Evolutionary conservation across 371 early-diverging fungal genomes (phyloP).

Genomic region (Mucor mucedo): DNA sequence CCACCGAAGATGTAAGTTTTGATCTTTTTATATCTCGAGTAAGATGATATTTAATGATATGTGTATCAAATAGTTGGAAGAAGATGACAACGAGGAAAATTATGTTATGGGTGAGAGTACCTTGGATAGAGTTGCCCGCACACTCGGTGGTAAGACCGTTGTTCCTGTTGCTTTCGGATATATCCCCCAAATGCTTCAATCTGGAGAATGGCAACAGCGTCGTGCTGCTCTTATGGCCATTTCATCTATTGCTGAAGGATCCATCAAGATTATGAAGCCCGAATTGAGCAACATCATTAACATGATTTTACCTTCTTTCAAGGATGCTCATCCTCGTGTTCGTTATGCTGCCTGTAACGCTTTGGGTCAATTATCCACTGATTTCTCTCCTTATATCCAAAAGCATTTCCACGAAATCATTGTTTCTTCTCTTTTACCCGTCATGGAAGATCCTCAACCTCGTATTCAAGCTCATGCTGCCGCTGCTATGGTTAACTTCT

Average conservation of each 20-base stretch:
- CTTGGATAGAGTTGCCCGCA: conserved; percentile 91
- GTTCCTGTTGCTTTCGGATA: conserved; percentile 87
- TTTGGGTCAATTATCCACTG: conserved; percentile 95
- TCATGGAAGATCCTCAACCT: conserved; percentile 83
- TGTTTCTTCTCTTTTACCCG: conserved; percentile 82
- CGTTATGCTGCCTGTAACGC: conserved; percentile 96
- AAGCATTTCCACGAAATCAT: conserved; percentile 78
- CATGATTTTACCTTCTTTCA: conserved; percentile 82
- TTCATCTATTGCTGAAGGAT: conserved; percentile 96
- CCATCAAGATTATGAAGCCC: conserved; percentile 88
- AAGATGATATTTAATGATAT: conserved; percentile 8
- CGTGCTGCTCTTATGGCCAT: conserved; percentile 95
- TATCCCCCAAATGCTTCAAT: conserved; percentile 88
- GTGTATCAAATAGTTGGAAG: conserved; percentile 65
- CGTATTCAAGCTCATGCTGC: conserved; percentile 96
- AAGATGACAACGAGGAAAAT: conserved; percentile 87
- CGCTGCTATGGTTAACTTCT: conserved; percentile 96
- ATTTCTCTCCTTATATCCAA: conserved; percentile 90
- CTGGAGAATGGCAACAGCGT: conserved; percentile 90
- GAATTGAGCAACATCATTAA: conserved; percentile 86
- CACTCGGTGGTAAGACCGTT: conserved; percentile 88
- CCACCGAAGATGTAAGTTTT: conserved; percentile 72
- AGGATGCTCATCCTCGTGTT: conserved; percentile 95
- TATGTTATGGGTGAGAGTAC: conserved; percentile 93
- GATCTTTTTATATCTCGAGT: background rate